Conservation (phyloP, 169 alveolate species). For the Plasmodium relictum region DNA sequence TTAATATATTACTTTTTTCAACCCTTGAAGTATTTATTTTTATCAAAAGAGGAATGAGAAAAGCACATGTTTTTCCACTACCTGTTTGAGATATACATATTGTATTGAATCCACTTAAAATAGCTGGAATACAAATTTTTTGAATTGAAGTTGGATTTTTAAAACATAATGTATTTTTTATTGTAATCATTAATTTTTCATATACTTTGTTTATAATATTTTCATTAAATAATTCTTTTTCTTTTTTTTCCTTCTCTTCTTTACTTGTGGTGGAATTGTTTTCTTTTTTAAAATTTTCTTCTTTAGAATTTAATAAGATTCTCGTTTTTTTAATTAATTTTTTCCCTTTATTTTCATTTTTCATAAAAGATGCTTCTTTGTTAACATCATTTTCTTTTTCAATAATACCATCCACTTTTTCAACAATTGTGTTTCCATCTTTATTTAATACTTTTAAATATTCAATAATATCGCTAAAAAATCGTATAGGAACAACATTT, state of each 20-base stretch:
- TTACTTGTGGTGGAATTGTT: not conserved
- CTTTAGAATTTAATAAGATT: too few species aligned
- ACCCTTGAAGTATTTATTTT: not conserved
- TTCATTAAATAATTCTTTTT: not conserved
- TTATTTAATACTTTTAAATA: not conserved
- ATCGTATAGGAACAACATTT: conserved; percentile 46
- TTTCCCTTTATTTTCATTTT: not conserved
- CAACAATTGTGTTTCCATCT: not conserved
- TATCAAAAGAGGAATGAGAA: conserved; percentile 80
- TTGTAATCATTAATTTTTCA: conserved; percentile 31
- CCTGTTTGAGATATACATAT: conserved; percentile 88
- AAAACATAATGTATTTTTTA: conserved; percentile 48
- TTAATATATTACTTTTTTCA: not conserved
- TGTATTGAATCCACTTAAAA: conserved; percentile 79
- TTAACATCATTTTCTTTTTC: not conserved
- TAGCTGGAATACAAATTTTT: conserved; percentile 81
- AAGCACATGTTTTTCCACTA: conserved; percentile 88
- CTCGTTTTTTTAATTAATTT: not conserved
- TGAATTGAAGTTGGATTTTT: conserved; percentile 50
- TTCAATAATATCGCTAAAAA: conserved; percentile 37
- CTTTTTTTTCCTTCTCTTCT: not conserved
- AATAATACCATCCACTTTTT: not conserved
- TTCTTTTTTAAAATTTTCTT: not conserved
- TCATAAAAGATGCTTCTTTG: not conserved
- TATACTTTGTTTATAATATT: conserved; percentile 8